These are phyloP conservation scores for Isoetes taiwanensis DNA, from an alignment of 75 land plant genomes.

Conservation along the genomic window DNA sequence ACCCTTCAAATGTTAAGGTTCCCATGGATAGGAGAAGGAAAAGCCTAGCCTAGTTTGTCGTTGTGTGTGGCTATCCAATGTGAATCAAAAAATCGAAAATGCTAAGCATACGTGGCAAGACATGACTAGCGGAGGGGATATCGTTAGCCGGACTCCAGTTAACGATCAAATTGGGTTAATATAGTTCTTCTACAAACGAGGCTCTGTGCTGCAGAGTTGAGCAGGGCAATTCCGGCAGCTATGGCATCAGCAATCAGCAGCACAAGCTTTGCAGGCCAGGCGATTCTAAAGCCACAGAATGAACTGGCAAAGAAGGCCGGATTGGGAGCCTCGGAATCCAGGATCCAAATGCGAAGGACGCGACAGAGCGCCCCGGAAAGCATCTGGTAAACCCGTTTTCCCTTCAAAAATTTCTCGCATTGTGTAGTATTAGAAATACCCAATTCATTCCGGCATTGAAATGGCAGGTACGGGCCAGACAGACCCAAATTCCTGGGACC, in stretches of 20 bases:
- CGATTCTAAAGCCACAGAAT: slow-evolving; percentile 32
- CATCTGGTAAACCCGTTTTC: slow-evolving; percentile 4
- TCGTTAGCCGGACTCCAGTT: too few relatives aligned
- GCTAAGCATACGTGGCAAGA: too few relatives aligned
- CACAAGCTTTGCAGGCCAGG: slow-evolving; percentile 48
- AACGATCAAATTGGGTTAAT: too few relatives aligned
- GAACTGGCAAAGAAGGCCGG: slow-evolving; percentile 59
- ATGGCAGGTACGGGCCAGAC: slow-evolving; percentile 76
- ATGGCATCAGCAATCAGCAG: slow-evolving; percentile 9
- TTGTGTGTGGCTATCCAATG: too few relatives aligned
- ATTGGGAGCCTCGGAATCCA: slow-evolving; percentile 23
- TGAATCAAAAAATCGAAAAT: too few relatives aligned
- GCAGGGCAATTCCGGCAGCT: not conserved
- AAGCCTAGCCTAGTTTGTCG: too few relatives aligned
- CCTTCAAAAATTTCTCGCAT: not conserved
- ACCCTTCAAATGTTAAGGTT: too few relatives aligned
- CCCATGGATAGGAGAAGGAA: too few relatives aligned
- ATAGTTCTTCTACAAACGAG: too few relatives aligned
- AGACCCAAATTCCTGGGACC: slow-evolving; percentile 56
- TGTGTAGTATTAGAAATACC: not conserved
- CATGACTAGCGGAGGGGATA: too few relatives aligned
- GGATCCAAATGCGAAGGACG: slow-evolving; percentile 49
- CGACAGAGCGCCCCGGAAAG: slow-evolving; percentile 37
- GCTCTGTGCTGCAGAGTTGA: too few relatives aligned
- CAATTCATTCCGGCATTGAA: not conserved